Percentiles rank a stretch among this genome's conserved stretches.
Evolutionary conservation across 129 eudicot genomes (phyloP).

Genomic region (Gnaphalium uliginosum): DNA sequence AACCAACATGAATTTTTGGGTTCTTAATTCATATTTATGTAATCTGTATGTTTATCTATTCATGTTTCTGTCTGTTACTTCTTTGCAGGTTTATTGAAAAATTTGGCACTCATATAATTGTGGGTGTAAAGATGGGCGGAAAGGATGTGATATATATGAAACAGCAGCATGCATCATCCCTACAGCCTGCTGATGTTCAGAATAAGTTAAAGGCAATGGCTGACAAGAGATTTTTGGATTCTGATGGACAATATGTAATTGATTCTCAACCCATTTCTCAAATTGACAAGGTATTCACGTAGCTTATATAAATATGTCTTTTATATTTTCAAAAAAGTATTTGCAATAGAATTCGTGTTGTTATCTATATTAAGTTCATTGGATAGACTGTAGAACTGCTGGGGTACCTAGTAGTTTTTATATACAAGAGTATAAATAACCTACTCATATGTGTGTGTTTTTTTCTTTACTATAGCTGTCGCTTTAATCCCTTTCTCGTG

Average conservation of each 20-base stretch:
- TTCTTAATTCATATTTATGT: background rate
- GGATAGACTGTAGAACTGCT: background rate
- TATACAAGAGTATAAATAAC: background rate
- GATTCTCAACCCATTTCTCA: conserved; percentile 54
- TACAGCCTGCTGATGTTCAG: conserved; percentile 93
- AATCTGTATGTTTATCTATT: background rate
- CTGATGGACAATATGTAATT: conserved; percentile 51
- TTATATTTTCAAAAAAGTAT: background rate
- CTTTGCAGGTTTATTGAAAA: conserved; percentile 75
- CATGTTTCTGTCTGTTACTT: conserved; percentile 13
- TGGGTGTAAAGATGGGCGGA: conserved; percentile 98
- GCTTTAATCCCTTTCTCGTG: background rate
- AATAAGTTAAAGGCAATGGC: conserved; percentile 77
- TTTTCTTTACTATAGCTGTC: background rate
- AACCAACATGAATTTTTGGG: background rate
- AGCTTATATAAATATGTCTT: background rate
- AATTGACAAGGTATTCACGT: conserved; percentile 56
- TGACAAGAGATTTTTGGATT: conserved; percentile 78
- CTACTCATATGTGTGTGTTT: background rate
- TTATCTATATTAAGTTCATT: background rate
- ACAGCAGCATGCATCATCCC: conserved; percentile 92
- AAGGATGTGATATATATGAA: conserved; percentile 90
- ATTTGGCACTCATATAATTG: conserved; percentile 92
- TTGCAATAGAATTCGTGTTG: background rate
- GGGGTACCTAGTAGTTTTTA: background rate